A percentile compares a stretch with the other conserved stretches of the same genome.
These are phyloP conservation scores for Bruguiera sexangula DNA, from an alignment of 345 rosid genomes.

Conservation along the genomic window DNA sequence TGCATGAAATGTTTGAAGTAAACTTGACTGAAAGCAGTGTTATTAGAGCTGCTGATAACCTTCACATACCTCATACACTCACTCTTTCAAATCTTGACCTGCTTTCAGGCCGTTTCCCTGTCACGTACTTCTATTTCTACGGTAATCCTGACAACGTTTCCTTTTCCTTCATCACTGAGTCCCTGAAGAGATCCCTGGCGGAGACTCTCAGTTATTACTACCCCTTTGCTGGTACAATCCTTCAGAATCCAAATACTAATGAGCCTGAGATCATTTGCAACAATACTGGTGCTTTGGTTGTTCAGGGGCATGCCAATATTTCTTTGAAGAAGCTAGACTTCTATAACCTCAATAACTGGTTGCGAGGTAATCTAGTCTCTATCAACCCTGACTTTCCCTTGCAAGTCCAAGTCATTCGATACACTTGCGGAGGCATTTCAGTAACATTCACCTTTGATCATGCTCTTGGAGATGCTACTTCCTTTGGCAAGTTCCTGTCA, in stretches of 20 bases:
- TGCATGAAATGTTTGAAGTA: constrained; percentile 36
- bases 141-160: constrained; percentile 26
- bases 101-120: constrained; percentile 81
- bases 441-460: constrained; percentile 77
- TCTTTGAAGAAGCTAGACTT: constrained; percentile 54
- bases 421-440: constrained; percentile 63
- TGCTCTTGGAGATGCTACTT: constrained; percentile 74
- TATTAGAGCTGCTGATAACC: constrained; percentile 43
- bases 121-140: constrained; percentile 77
- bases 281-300: constrained; percentile 54
- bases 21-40: constrained; percentile 34
- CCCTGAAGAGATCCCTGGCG: constrained; percentile 54
- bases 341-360: constrained; percentile 44
- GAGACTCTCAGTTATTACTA: constrained; percentile 49
- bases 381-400: constrained; percentile 41
- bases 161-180: constrained; percentile 29
- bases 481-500: constrained; percentile 60
- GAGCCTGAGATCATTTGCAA: constrained; percentile 69
- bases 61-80: constrained; percentile 26
- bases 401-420: constrained; percentile 61
- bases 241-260: constrained; percentile 34
- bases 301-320: constrained; percentile 50
- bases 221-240: constrained; percentile 74
- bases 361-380: constrained; percentile 53
- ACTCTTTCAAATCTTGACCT: constrained; percentile 80